Percentiles rank a stretch among this genome's conserved stretches.
Evolutionary conservation across 2,329 filamentous ascomycete genomes (phyloP).

Genomic region (Alternaria viburni): DNA sequence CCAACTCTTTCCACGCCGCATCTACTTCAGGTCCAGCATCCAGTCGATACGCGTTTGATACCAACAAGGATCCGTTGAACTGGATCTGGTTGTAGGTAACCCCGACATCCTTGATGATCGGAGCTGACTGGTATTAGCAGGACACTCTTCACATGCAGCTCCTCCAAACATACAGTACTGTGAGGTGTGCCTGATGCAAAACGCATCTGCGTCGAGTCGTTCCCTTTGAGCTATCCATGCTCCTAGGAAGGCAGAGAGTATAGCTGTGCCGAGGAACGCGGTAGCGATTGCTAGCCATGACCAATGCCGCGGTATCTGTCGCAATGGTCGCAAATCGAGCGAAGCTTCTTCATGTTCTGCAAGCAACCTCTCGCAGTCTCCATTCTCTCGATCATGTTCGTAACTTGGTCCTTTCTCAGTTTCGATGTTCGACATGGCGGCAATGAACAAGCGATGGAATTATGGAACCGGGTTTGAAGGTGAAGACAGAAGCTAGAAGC

Average conservation of each 20-base stretch:
- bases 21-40: constrained; percentile 62
- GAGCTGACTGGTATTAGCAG: constrained; percentile 24
- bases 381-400: background rate
- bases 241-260: constrained; percentile 29
- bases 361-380: constrained; percentile 1
- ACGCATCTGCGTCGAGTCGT: constrained; percentile 28
- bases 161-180: constrained; percentile 36
- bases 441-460: background rate
- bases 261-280: constrained; percentile 16
- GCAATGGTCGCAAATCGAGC: background rate
- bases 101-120: constrained; percentile 48
- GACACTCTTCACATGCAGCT: background rate
- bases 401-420: background rate
- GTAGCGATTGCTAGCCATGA: background rate
- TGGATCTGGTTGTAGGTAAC: constrained; percentile 49
- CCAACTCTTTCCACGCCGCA: constrained; percentile 62
- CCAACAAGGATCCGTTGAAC: constrained; percentile 65
- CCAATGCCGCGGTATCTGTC: background rate
- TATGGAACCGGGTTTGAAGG: background rate
- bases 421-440: background rate
- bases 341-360: background rate
- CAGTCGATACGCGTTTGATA: constrained; percentile 61
- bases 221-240: constrained; percentile 22
- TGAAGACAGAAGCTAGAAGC: background rate
- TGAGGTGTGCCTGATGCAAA: constrained; percentile 38